Evolutionary conservation across 345 rosid genomes (phyloP), one percentile per base, ranked within the genome.

Genomic region (Eucalyptus globulus): DNA sequence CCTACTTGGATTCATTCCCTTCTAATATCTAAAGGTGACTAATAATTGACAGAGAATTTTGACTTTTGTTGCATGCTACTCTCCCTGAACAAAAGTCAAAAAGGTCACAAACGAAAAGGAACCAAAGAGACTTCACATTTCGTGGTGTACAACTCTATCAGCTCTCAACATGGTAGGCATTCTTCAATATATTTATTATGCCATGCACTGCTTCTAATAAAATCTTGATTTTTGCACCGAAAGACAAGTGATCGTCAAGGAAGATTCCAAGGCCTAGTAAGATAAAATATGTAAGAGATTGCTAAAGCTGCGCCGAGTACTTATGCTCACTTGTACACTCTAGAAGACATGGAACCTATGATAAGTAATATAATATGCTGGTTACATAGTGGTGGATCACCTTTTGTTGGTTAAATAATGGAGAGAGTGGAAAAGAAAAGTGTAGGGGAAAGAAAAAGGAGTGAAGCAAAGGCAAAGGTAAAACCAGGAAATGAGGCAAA

Each of bases 401-500:
- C 85, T 76, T 76, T 76, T 76, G 27, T 76, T 76, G 47, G 29
- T 40, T 40, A 76, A 76, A 21, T 43, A 76, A 40, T 76, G 85
- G 47, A 43, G 47, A 76, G 29, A 40, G 85, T 16, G 88, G 49
- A 37, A 53, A 40, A 88, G 80, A 56, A 87, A 47, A 34, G 53
- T 26, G 62, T 27, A 53, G 88, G 86, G 80, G 50, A 91, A 45
- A 86, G 87, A 43, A 87, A 89, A 89, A 87, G 54, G 3, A 72
- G 81, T 19, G 44, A 49, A 80, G 31, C 6, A 47, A 89, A 92
- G 92, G 72, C 90, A 86, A 91, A 90, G 53, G 86, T 12, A 69
- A 89, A 87, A 87, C 92, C 95, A 87, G 91, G 91, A 92, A 93
- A 91, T 72, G 44, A 90, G 90, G 93, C 90, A 88, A 88, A 53